Evolutionary conservation across 139 green algal species (phyloP), one percentile per base, ranked within the genome.

Genomic region (Edaphochlamys debaryana): DNA sequence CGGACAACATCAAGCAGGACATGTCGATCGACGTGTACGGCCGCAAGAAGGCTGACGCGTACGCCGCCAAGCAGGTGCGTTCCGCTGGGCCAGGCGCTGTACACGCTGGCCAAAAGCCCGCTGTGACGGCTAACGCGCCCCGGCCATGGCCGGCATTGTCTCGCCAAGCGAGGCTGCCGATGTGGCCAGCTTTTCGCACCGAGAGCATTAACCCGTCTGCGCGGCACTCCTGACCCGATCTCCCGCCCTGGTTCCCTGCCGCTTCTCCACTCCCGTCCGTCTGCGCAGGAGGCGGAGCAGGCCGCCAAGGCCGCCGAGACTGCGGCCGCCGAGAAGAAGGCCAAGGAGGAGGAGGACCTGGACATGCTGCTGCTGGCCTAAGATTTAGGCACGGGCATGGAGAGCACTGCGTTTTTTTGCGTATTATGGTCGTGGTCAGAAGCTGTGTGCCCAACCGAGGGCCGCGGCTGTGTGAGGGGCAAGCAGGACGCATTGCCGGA

Each of bases 1-100:
- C 90, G 13, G 96, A 98, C 91, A 98, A 98, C 90, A 93, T 98
- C 86, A 98, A 99, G 81, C 95, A 98, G 91, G 94, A 98, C 86
- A 91, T 98, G 52, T 93, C 79, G 73, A 99, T 98, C 58, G 96
- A 98, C 80, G 96, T 98, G 84, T 98, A 98, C 79, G 93, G 95
- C n/a, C 87, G 93, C 29, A 87, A 87, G 56, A 85, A 94, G 40
- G 88, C 92, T 42, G 82, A 92, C 29, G 85, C 73, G 20, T 40
- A 64, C 27, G 67, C 67, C 20, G 76, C 63, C 4, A 69, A 88
- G 67, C 37, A 86, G 62, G 84, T 87, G 41, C 22, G 79, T 37
- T 11, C 3, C 36, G 9, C 15, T 17, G 38, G 38, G 4, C 1
- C 25, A 23, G 67, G 11, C 25, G 38, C 11, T 2, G 20, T 4